A percentile compares a stretch with the other conserved stretches of the same genome.
Conservation (phyloP, 495 filamentous ascomycete species). For the Lasiosphaeriaceae sp. region DNA sequence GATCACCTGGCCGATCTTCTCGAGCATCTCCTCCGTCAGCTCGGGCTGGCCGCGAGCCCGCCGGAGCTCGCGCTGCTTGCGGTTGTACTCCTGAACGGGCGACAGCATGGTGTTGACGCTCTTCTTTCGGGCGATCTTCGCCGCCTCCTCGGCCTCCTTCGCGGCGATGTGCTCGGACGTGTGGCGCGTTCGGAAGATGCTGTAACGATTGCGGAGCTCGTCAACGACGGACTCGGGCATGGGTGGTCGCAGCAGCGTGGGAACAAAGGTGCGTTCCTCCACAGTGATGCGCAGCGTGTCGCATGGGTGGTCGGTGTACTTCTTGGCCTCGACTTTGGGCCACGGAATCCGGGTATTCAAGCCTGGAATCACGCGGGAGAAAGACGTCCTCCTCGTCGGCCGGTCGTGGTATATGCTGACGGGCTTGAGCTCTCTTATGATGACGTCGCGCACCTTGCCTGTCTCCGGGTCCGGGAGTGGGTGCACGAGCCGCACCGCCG, state of each 20-base stretch:
- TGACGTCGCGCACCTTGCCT: conserved; percentile 60
- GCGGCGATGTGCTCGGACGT: conserved; percentile 60
- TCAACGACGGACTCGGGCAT: conserved; percentile 77
- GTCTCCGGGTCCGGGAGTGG: conserved; percentile 62
- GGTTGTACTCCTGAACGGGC: conserved; percentile 51
- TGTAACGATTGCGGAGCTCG: conserved; percentile 84
- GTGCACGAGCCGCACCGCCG: conserved; percentile 74
- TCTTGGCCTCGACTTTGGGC: conserved; percentile 50
- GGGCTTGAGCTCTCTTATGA: conserved; percentile 64
- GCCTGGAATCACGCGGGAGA: conserved; percentile 54
- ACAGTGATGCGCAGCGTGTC: conserved; percentile 77
- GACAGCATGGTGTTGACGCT: conserved; percentile 51
- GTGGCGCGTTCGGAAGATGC: conserved; percentile 76
- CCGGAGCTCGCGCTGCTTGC: conserved; percentile 38
- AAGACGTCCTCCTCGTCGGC: conserved; percentile 37
- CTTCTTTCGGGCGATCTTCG: conserved; percentile 52
- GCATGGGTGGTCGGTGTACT: conserved; percentile 49
- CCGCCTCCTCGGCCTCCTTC: conserved; percentile 59
- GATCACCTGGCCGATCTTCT: conserved; percentile 63
- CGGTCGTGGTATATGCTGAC: conserved; percentile 41
- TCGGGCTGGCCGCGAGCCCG: conserved; percentile 44
- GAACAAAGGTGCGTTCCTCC: conserved; percentile 69
- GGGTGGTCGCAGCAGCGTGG: conserved; percentile 69
- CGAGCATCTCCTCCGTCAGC: conserved; percentile 57
- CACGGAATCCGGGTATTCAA: conserved; percentile 68